Evolutionary conservation across 495 filamentous ascomycete species (phyloP), one percentile per base, ranked within the genome.

Genomic region (Aspergillus sclerotiicarbonarius): DNA sequence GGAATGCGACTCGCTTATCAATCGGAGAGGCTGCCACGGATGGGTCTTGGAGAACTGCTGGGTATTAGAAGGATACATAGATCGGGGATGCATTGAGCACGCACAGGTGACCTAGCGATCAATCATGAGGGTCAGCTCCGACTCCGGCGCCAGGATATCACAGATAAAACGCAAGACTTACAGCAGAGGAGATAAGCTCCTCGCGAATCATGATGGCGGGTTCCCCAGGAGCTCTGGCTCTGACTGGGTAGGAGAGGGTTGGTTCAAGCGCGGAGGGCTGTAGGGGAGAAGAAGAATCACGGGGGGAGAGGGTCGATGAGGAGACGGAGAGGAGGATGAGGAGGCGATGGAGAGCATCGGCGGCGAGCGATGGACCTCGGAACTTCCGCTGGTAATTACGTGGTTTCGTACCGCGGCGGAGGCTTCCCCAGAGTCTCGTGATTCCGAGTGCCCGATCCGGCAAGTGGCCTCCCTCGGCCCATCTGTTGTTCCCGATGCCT

Each of bases 1-100:
- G 82, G 63, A 99, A 99, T 13, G 91, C 88, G 54, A 97, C 80
- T 55, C 90, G 84, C 74, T 95, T 96, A 62, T 98, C 95, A 54
- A 96, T 76, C n/a, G 95, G 87, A 1, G 93, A 91, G 3, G 84
- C 82, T n/a, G 90, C 84, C 52, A 98, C 92, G 37, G 86, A 90
- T 9, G 94, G 92, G 68, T 99, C 93, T 76, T 90, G 89, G 51
- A 98, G 86, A 70, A 98, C 93, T 97, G 62, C 49, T 30, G 29
- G 31, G 43, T 25, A 60, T 76, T 58, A 73, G 68, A 60, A 46
- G 37, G 29, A 13, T 37, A 18, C 37, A 62, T 33, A 37, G 29
- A 54, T 57, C 21, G 19, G 15, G 25, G 19, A 62, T 64, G 16
- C 44, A 32, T 62, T 52, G 41, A 54, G 35, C 15, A 58, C 64